These are phyloP conservation scores for Fusarium kyushuense DNA, from an alignment of 2,329 filamentous ascomycete species.

Conservation along the genomic window DNA sequence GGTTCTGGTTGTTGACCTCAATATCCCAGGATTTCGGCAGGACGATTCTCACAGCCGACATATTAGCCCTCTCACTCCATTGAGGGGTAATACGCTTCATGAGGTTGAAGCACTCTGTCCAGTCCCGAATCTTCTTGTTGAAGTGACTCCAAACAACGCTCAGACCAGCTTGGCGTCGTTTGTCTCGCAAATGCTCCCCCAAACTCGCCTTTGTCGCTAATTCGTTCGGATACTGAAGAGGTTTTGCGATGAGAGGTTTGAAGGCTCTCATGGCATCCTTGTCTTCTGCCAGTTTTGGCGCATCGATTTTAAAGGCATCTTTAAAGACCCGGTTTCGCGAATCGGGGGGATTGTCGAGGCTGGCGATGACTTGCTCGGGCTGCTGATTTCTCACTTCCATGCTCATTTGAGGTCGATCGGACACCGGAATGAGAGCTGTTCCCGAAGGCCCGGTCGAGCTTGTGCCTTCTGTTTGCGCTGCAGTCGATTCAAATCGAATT, in stretches of 20 bases:
- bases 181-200: constrained; percentile 38
- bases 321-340: constrained; percentile 49
- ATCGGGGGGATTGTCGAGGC: constrained; percentile 26
- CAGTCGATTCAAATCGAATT: constrained; percentile 41
- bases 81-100: constrained; percentile 55
- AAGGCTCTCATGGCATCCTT: constrained; percentile 37
- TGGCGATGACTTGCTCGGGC: constrained; percentile 25
- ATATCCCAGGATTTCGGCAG: constrained; percentile 53
- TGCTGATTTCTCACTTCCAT: constrained; percentile 12
- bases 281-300: constrained; percentile 30
- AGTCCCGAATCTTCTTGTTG: constrained; percentile 51
- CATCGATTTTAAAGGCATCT: constrained; percentile 47
- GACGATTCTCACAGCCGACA: constrained; percentile 54
- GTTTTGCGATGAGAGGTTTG: constrained; percentile 48
- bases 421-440: constrained; percentile 8
- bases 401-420: not conserved
- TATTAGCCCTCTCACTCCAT: constrained; percentile 48
- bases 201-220: constrained; percentile 43
- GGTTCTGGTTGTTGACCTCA: constrained; percentile 51
- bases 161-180: constrained; percentile 54
- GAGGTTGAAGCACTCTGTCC: constrained; percentile 55
- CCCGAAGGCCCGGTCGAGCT: constrained; percentile 1
- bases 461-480: constrained; percentile 10
- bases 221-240: constrained; percentile 48
- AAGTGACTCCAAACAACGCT: constrained; percentile 52